phyloP scores from a whole-genome alignment of 1,284 basidiomycete species.

The Sporisorium reilianum region DNA sequence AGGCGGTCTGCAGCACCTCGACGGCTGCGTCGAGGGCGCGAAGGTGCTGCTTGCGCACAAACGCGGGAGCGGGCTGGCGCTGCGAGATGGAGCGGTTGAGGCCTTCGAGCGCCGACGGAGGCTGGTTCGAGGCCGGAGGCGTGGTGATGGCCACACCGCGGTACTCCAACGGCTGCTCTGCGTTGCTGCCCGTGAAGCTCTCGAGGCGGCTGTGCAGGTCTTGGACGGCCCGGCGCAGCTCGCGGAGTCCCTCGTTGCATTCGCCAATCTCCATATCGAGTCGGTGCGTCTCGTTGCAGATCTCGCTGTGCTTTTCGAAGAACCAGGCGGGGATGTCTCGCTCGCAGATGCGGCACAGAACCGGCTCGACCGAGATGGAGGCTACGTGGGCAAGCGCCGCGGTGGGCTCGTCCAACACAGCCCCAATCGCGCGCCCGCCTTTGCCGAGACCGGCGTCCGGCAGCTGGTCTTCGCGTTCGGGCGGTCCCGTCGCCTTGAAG shows the following conservation, averaged over 20 bases:
- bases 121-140: slow-evolving; percentile 55
- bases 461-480: slow-evolving; percentile 59
- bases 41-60: slow-evolving; percentile 70
- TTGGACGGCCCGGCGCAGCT: slow-evolving; percentile 80
- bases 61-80: slow-evolving; percentile 51
- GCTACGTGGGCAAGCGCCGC: slow-evolving; percentile 51
- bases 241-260: slow-evolving; percentile 90
- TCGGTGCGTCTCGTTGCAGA: slow-evolving; percentile 94
- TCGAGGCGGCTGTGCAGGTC: slow-evolving; percentile 54
- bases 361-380: slow-evolving; percentile 75
- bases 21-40: slow-evolving; percentile 85
- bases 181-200: slow-evolving; percentile 29
- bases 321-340: slow-evolving; percentile 97
- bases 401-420: slow-evolving; percentile 36
- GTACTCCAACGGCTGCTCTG: slow-evolving; percentile 76
- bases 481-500: slow-evolving; percentile 79
- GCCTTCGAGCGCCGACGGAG: slow-evolving; percentile 69
- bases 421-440: slow-evolving; percentile 31
- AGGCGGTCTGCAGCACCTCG: slow-evolving; percentile 82
- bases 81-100: slow-evolving; percentile 60
- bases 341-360: slow-evolving; percentile 98
- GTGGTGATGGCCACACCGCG: slow-evolving; percentile 78
- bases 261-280: slow-evolving; percentile 94
- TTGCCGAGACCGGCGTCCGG: slow-evolving; percentile 40
- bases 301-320: slow-evolving; percentile 99